These are phyloP conservation scores for Spizellomyces punctatus DNA, from an alignment of 192 early-diverging fungal species.

Conservation along the genomic window DNA sequence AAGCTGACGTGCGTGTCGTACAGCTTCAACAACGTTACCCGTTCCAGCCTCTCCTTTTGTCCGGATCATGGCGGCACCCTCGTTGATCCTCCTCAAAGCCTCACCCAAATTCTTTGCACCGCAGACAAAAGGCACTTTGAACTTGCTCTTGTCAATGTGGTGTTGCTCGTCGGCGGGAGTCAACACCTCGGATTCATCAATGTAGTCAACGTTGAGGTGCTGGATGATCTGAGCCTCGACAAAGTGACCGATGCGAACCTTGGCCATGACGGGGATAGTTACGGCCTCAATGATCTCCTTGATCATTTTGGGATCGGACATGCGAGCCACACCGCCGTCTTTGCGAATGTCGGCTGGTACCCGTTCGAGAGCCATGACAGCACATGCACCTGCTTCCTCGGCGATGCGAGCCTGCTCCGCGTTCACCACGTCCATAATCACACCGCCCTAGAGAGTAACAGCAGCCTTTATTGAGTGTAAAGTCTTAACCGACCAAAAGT, in stretches of 20 bases:
- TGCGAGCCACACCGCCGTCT: slow-evolving; percentile 94
- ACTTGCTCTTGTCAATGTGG: slow-evolving; percentile 95
- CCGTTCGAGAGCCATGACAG: slow-evolving; percentile 96
- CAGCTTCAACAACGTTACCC: slow-evolving; percentile 97
- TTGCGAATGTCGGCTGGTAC: slow-evolving; percentile 99
- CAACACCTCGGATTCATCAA: slow-evolving; percentile 97
- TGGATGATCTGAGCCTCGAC: slow-evolving; percentile 98
- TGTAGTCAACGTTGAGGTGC: slow-evolving; percentile 89
- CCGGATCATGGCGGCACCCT: slow-evolving; percentile 98
- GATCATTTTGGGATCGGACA: slow-evolving; percentile 99
- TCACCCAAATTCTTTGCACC: slow-evolving; percentile 97
- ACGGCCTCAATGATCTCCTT: slow-evolving; percentile 93
- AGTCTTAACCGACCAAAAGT: neutral
- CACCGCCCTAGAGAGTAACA: slow-evolving; percentile 74
- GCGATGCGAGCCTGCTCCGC: slow-evolving; percentile 97
- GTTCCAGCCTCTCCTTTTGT: slow-evolving; percentile 99
- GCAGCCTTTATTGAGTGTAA: neutral
- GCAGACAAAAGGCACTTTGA: slow-evolving; percentile 94
- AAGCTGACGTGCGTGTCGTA: slow-evolving; percentile 91
- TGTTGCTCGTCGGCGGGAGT: slow-evolving; percentile 94
- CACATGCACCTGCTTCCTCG: slow-evolving; percentile 94
- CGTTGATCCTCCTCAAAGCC: slow-evolving; percentile 92
- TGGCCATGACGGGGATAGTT: slow-evolving; percentile 98
- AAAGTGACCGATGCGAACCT: slow-evolving; percentile 98
- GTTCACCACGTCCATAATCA: slow-evolving; percentile 99